Conservation (phyloP, 768 basidiomycete species). For the Lactarius sp. region DNA sequence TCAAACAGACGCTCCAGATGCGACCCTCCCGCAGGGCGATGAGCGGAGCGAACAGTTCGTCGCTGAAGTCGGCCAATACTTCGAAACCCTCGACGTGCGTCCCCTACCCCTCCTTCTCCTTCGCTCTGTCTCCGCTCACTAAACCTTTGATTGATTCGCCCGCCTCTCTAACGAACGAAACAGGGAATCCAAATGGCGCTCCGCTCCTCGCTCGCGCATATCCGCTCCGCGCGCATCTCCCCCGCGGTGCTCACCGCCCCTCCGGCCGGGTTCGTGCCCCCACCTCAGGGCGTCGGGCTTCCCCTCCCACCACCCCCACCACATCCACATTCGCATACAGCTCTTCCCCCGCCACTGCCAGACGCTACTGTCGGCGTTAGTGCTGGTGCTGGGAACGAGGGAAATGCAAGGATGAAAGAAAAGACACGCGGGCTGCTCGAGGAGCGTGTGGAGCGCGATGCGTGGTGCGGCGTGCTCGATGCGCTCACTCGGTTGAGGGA, state of each 20-base stretch:
- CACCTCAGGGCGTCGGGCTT: conserved; percentile 72
- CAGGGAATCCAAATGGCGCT: conserved; percentile 72
- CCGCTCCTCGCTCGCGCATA: conserved; percentile 77
- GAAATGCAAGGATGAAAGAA: not conserved
- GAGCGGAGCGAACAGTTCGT: conserved; percentile 85
- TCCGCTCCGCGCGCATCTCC: conserved; percentile 75
- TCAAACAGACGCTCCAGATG: conserved; percentile 67
- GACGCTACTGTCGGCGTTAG: conserved; percentile 29
- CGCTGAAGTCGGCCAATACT: conserved; percentile 79
- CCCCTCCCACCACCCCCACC: conserved; percentile 35
- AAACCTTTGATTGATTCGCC: not conserved
- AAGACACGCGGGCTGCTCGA: conserved; percentile 68
- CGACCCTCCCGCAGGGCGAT: conserved; percentile 69
- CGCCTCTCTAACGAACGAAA: not conserved
- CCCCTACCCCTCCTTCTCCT: not conserved
- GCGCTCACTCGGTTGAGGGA: conserved; percentile 41
- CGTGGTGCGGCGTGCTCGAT: conserved; percentile 69
- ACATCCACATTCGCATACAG: conserved; percentile 22
- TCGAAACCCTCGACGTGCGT: conserved; percentile 71
- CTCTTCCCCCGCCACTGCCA: not conserved
- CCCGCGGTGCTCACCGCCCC: conserved; percentile 87
- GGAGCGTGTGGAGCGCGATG: conserved; percentile 67
- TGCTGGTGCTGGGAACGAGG: not conserved
- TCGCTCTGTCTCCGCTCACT: not conserved
- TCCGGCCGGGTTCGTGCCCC: conserved; percentile 64